Evolutionary conservation across 2,329 filamentous ascomycete genomes (phyloP), one percentile per base, ranked within the genome.

Genomic region (Colletotrichum euphorbiae): DNA sequence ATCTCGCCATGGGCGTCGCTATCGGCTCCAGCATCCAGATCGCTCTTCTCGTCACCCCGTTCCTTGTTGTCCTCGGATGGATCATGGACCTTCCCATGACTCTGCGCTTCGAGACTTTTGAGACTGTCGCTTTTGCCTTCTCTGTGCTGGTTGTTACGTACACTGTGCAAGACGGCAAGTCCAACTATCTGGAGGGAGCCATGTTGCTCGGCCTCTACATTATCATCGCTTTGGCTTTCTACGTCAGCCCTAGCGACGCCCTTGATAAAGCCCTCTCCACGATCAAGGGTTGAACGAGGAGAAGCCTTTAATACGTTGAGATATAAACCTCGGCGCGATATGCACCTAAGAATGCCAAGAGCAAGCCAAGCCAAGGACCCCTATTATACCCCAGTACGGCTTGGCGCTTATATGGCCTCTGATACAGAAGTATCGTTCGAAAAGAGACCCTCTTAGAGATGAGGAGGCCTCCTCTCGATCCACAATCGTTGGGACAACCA

Each of bases 11-110:
- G 82, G 91, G 91, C 46, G 92, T 95, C 57, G 92, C 92, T 31
- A 92, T 95, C 74, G 92, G 92, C 51, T 93, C 90, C 67, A 93
- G 90, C 77, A 90, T 95, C 76, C 92, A 95, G 79, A 95, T 95
- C 74, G 92, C 92, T 21, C 84, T 95, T 51, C 89, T 94, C 50
- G 92, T 95, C 54, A 94, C 92, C 1, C 92, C 92, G 0, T 91
- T 92, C 79, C 83, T 95, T 60, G 92, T 95, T 61, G 89, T 95
- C 71, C 84, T 94, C 42, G 92, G 92, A 69, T 95, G 92, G 92
- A 86, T 91, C 72, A 88, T 93, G 79, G 85, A 85, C 61, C 82
- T 88, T 71, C 85, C 88, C 24, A 93, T 94, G 91, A 91, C 91
- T 6, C 84, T 95, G 46, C 91, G 92, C 76, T 96, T 96, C 75